Conservation (phyloP, 345 rosid genomes). For the Eucalyptus pauciflora region DNA sequence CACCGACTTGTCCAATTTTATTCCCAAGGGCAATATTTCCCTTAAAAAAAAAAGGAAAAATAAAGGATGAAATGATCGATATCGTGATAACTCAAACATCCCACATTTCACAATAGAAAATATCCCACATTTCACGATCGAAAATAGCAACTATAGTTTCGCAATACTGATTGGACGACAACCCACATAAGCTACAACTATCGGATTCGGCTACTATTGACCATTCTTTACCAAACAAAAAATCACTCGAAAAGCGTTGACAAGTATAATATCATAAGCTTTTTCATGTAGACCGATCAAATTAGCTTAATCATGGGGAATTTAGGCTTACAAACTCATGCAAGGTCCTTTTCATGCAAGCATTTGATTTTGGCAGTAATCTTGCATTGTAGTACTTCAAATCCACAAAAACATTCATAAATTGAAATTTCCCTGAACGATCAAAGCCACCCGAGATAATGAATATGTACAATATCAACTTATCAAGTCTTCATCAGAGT, state of each 20-base stretch:
- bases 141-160: background rate
- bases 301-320: background rate
- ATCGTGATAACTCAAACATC: background rate
- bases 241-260: background rate
- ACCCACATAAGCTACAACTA: background rate
- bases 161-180: background rate
- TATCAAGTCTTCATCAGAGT: background rate
- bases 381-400: background rate
- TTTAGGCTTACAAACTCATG: background rate
- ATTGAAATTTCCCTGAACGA: rapidly evolving
- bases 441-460: background rate
- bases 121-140: background rate
- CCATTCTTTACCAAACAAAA: background rate
- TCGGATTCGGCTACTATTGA: background rate
- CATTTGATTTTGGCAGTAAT: background rate
- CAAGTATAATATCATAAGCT: background rate
- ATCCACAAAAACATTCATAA: background rate
- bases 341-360: background rate
- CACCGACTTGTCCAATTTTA: background rate
- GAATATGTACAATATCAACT: background rate
- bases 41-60: rapidly evolving
- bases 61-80: background rate
- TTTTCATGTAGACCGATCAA: background rate
- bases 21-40: background rate
- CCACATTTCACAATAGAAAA: background rate